Conservation (phyloP, 345 rosid species). For the Theobroma cacao region DNA sequence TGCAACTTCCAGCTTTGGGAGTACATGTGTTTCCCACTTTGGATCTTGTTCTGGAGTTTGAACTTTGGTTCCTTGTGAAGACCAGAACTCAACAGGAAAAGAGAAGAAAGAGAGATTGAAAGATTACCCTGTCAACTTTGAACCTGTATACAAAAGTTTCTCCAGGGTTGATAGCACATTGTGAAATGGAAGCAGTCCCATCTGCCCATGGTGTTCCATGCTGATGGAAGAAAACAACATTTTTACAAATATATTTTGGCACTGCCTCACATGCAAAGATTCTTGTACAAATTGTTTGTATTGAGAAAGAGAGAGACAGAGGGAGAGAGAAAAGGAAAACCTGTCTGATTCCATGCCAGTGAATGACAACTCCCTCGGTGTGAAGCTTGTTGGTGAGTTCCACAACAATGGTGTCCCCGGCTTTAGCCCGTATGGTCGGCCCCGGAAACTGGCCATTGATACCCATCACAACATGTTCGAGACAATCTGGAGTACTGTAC, state of each 20-base stretch:
- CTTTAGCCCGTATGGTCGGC: slow-evolving; percentile 61
- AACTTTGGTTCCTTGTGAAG: neutral
- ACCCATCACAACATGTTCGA: slow-evolving; percentile 55
- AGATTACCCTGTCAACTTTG: slow-evolving; percentile 55
- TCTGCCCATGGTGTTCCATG: slow-evolving; percentile 85
- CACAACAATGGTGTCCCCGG: slow-evolving; percentile 61
- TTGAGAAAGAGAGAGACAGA: neutral
- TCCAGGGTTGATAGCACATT: slow-evolving; percentile 72
- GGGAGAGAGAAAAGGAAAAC: slow-evolving; percentile 9
- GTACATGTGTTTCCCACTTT: neutral
- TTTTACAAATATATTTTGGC: no score
- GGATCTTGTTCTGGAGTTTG: neutral
- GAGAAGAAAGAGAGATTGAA: neutral
- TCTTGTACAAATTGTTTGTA: neutral
- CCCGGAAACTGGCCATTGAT: slow-evolving; percentile 90
- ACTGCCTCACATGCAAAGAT: no score
- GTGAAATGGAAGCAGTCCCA: slow-evolving; percentile 81
- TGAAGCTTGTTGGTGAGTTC: slow-evolving; percentile 60
- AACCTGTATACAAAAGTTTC: slow-evolving; percentile 70
- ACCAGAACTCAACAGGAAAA: neutral
- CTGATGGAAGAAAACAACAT: slow-evolving; percentile 22
- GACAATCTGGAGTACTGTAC: slow-evolving; percentile 71
- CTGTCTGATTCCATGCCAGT: slow-evolving; percentile 98
- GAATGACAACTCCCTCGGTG: slow-evolving; percentile 83
- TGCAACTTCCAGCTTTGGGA: neutral